phyloP scores from a whole-genome alignment of 345 rosid genomes.

The Citrus reticulata region DNA sequence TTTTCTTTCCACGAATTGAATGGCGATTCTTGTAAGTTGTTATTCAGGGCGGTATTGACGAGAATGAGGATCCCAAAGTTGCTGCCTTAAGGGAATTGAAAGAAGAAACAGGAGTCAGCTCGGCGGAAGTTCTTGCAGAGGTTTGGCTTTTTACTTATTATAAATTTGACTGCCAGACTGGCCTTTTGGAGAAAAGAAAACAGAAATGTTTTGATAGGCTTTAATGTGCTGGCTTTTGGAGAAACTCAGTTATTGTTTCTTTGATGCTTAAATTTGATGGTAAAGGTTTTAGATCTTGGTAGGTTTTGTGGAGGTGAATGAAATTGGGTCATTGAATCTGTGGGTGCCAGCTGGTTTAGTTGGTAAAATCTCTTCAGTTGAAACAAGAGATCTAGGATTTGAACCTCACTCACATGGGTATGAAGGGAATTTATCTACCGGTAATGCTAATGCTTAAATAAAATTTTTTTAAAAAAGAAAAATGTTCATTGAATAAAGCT shows the following conservation, averaged over 20 bases:
- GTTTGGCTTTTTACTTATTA: conserved; percentile 30
- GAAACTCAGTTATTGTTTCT: neutral
- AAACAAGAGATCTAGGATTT: too few species aligned
- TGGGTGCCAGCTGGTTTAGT: too few species aligned
- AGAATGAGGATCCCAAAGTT: conserved; percentile 76
- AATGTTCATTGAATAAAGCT: neutral
- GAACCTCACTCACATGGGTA: too few species aligned
- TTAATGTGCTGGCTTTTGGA: neutral
- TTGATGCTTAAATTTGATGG: neutral
- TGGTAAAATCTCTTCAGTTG: too few species aligned
- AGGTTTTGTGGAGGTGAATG: neutral
- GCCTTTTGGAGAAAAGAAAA: neutral
- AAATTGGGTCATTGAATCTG: neutral
- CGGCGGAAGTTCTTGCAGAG: conserved; percentile 82
- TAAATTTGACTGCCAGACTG: neutral
- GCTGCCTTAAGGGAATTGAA: conserved; percentile 85
- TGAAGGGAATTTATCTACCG: too few species aligned
- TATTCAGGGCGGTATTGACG: conserved; percentile 85
- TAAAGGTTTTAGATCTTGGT: neutral
- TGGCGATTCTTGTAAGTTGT: neutral
- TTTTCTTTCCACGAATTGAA: neutral
- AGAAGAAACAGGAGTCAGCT: conserved; percentile 86
- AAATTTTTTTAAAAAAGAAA: too few species aligned
- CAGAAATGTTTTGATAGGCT: neutral
- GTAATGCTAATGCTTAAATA: too few species aligned